Evolutionary conservation across 768 basidiomycete genomes (phyloP), one percentile per base, ranked within the genome.

Genomic region (Termitomyces sp.): DNA sequence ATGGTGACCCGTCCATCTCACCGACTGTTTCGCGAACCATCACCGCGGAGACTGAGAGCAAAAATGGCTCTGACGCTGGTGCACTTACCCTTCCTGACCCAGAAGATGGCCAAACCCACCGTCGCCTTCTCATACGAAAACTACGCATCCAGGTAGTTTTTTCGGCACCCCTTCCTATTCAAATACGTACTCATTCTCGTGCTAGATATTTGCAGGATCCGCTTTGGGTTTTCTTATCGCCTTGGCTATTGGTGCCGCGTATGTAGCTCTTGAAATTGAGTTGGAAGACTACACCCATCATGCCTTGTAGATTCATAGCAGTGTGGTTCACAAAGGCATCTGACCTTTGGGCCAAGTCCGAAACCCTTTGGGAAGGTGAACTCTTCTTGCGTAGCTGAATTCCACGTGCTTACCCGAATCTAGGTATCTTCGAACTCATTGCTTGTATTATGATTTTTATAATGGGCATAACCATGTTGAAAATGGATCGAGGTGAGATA

Each of bases 401-500:
- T 20, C 55, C 5, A 55, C 54, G 42, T 28, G 20, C 45, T 40
- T 48, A 45, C 35, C 22, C 28, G 44, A 42, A 57, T 22, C 42
- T 44, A 91, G 89, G 87, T 32, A 80, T 85, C 62, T 92, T 91
- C 69, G 76, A 86, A 64, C 74, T 92, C 59, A 79, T 93, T 57
- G 90, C 90, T 0, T 72, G 86, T 12, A 59, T 93, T 67, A 86
- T 97, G 83, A 95, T 97, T 69, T 92, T 94, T 73, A 79, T 90
- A 70, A 96, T 98, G 94, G 95, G 93, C 3, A 69, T 98, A 42
- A 89, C 90, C 39, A 96, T 98, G 91, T 85, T 99, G 62, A 94
- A 92, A 71, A 88, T 99, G 84, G 96, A 98, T 73, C 82, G 89
- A 69, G 81, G 80, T 78, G 68, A 35, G 59, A 16, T 12, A 33